phyloP scores from a whole-genome alignment of 148 eudicot genomes.

The Linanthus parryae region DNA sequence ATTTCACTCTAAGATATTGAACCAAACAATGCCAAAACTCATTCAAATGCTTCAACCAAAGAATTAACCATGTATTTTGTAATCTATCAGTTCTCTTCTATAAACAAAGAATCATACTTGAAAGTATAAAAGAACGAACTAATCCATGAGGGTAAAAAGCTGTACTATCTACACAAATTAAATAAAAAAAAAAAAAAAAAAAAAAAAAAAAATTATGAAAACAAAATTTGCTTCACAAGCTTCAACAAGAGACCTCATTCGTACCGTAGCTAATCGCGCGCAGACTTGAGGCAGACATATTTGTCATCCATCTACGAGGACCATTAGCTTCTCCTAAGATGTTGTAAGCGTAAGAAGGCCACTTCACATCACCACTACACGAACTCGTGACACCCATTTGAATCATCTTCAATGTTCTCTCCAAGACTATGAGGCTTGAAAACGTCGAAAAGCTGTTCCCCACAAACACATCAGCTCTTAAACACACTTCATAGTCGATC shows the following conservation, averaged over 20 bases:
- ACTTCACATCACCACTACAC: conserved; percentile 40
- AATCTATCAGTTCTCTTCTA: not conserved
- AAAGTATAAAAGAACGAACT: conserved; percentile 8
- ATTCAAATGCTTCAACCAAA: too few species aligned
- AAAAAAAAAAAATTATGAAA: not conserved
- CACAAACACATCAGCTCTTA: conserved; percentile 75
- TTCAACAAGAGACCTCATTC: conserved; percentile 56
- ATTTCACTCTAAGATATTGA: too few species aligned
- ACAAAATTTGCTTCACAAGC: not conserved
- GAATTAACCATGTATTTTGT: not conserved
- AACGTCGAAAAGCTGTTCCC: conserved; percentile 96
- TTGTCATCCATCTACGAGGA: conserved; percentile 69
- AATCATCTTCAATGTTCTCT: conserved; percentile 68
- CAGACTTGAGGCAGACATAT: conserved; percentile 69
- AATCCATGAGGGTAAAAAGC: not conserved
- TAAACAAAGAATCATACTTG: conserved; percentile 9
- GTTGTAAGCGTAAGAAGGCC: conserved; percentile 97
- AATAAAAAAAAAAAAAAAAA: too few species aligned
- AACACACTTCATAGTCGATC: conserved; percentile 91
- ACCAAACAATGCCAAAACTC: too few species aligned
- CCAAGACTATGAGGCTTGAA: conserved; percentile 82
- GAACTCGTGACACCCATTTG: conserved; percentile 28
- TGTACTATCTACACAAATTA: not conserved
- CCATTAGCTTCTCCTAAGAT: conserved; percentile 51
- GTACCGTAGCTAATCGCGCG: conserved; percentile 86